Percentiles rank a stretch among this genome's conserved stretches.
phyloP scores from a whole-genome alignment of 352 stramenopile genomes.

The Pythium coloratum region DNA sequence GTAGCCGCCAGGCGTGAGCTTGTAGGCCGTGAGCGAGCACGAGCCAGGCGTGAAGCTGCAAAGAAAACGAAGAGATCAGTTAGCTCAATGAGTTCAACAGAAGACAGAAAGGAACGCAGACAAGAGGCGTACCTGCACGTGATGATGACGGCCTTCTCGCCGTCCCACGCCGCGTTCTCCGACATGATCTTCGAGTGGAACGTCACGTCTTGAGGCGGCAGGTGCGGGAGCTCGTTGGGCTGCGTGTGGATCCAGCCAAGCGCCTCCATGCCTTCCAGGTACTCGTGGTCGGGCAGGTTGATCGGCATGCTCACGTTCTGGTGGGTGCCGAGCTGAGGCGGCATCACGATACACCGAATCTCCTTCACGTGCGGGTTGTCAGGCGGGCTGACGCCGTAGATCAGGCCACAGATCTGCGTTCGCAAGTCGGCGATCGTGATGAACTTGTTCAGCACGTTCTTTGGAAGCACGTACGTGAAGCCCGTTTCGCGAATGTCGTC shows the following conservation, averaged over 20 bases:
- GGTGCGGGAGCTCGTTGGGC: slow-evolving; percentile 96
- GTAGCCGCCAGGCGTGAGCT: slow-evolving; percentile 95
- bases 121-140: slow-evolving; percentile 72
- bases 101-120: neutral
- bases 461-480: slow-evolving; percentile 99
- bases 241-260: slow-evolving; percentile 99
- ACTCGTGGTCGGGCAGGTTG: slow-evolving; percentile 95
- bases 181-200: slow-evolving; percentile 97
- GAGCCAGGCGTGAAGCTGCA: slow-evolving; percentile 99
- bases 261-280: slow-evolving; percentile 97
- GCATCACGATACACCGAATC: slow-evolving; percentile 99
- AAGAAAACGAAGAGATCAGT: slow-evolving; percentile 16
- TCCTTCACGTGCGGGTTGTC: slow-evolving; percentile 99
- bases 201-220: slow-evolving; percentile 96
- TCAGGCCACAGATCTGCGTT: slow-evolving; percentile 97
- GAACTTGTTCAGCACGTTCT: slow-evolving; percentile 99
- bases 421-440: slow-evolving; percentile 98
- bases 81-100: neutral
- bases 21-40: slow-evolving; percentile 99
- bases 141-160: slow-evolving; percentile 98
- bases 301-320: slow-evolving; percentile 97
- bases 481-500: slow-evolving; percentile 98
- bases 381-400: slow-evolving; percentile 98
- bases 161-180: slow-evolving; percentile 96
- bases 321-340: slow-evolving; percentile 98